A percentile compares a stretch with the other conserved stretches of the same genome.
Conservation (phyloP, 192 early-diverging fungal species). For the Lunasporangiospora selenospora region DNA sequence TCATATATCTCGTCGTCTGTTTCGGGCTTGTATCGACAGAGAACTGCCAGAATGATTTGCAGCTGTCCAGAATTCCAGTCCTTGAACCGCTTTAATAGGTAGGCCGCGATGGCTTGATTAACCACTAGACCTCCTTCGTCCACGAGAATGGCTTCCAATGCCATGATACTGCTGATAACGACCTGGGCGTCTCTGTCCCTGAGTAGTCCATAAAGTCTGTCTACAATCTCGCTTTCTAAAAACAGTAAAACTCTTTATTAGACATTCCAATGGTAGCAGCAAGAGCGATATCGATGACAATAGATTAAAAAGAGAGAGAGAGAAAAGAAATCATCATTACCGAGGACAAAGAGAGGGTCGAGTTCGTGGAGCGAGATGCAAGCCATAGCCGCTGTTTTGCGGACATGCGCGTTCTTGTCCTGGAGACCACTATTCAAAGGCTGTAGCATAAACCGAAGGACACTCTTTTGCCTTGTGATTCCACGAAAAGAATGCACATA, state of each 20-base stretch:
- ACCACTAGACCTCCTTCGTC: constrained; percentile 47
- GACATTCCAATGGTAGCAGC: no score
- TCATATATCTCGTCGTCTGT: constrained; percentile 47
- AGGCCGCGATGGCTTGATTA: constrained; percentile 20
- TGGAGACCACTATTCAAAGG: constrained; percentile 33
- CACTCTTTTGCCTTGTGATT: constrained; percentile 16
- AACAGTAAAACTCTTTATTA: not conserved
- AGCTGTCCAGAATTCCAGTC: constrained; percentile 45
- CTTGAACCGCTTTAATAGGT: constrained; percentile 35
- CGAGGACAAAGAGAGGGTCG: constrained; percentile 44
- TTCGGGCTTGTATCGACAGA: constrained; percentile 43
- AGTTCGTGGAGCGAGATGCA: constrained; percentile 46
- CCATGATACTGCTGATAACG: constrained; percentile 35
- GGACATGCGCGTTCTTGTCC: constrained; percentile 50
- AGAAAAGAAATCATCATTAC: constrained; percentile 13
- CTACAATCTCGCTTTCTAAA: constrained; percentile 45
- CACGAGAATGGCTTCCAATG: constrained; percentile 37
- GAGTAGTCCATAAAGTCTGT: constrained; percentile 36
- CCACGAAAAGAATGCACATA: not conserved
- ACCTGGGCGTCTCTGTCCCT: constrained; percentile 46
- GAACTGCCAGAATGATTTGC: constrained; percentile 32
- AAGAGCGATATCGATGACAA: no score
- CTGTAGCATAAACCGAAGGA: constrained; percentile 45
- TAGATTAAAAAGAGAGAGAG: no score
- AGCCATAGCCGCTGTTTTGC: constrained; percentile 47